Percentiles rank a stretch among this genome's conserved stretches.
Conservation (phyloP, 805 yeast genomes). For the Candida ipomoeae region DNA sequence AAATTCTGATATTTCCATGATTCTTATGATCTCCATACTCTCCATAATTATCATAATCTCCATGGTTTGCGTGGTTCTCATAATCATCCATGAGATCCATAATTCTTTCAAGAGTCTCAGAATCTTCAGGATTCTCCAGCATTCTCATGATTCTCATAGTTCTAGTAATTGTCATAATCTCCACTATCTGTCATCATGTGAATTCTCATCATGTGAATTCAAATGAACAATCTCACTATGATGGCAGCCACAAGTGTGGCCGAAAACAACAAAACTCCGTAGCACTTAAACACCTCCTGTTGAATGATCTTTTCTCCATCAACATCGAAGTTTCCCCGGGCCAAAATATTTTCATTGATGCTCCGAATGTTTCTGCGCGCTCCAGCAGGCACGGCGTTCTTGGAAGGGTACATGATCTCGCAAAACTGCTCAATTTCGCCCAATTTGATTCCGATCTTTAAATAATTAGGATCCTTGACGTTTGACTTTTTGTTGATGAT, state of each 20-base stretch:
- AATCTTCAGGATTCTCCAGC: no score
- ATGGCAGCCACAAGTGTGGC: constrained; percentile 8
- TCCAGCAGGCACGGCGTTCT: constrained; percentile 45
- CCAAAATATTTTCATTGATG: constrained; percentile 31
- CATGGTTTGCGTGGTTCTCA: no score
- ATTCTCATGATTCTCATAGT: background rate
- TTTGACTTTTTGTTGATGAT: constrained; percentile 73
- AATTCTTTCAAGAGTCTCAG: no score
- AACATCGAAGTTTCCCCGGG: constrained; percentile 40
- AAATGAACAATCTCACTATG: constrained; percentile 1
- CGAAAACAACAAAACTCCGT: constrained; percentile 7
- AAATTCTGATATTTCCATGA: no score
- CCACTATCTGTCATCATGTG: no score
- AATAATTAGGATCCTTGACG: constrained; percentile 81
- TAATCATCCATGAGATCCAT: no score
- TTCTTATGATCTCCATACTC: no score
- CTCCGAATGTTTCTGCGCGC: constrained; percentile 35
- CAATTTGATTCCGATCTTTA: constrained; percentile 76
- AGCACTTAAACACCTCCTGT: constrained; percentile 19
- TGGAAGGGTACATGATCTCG: constrained; percentile 68
- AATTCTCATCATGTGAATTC: no score
- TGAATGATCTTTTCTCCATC: constrained; percentile 20
- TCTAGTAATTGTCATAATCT: no score
- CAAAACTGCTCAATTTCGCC: constrained; percentile 87
- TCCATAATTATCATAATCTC: no score